Evolutionary conservation across 805 yeast species (phyloP).

Genomic region (Hanseniaspora thailandica): DNA sequence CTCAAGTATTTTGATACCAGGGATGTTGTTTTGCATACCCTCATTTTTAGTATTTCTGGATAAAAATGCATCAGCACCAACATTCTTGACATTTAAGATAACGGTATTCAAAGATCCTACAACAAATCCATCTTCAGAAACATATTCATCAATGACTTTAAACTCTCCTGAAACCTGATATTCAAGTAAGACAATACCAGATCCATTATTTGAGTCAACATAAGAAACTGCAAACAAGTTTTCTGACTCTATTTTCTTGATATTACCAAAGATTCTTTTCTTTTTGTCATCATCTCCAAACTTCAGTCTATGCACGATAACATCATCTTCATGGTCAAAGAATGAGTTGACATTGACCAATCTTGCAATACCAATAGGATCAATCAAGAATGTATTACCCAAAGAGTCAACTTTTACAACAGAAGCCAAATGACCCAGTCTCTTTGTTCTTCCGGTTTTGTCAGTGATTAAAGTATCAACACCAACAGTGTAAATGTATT

Average conservation of each 20-base stretch:
- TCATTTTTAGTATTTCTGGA: slow-evolving; percentile 10
- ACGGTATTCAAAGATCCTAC: slow-evolving; percentile 9
- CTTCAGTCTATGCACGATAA: slow-evolving; percentile 5
- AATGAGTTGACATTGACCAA: slow-evolving; percentile 8
- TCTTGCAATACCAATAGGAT: slow-evolving; percentile 14
- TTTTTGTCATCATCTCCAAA: background rate
- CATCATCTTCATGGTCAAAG: slow-evolving; percentile 4
- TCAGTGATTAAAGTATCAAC: slow-evolving; percentile 13
- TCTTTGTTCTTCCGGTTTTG: slow-evolving; percentile 7
- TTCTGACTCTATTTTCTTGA: slow-evolving; percentile 6
- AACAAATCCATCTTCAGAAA: slow-evolving; percentile 1
- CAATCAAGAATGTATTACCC: slow-evolving; percentile 13
- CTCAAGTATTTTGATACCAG: slow-evolving; percentile 1
- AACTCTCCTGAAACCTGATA: slow-evolving; percentile 5
- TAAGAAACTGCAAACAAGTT: slow-evolving; percentile 10
- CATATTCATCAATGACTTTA: slow-evolving; percentile 9
- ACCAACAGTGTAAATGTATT: slow-evolving; percentile 2
- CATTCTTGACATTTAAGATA: slow-evolving; percentile 10
- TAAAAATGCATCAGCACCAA: slow-evolving; percentile 13
- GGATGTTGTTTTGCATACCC: background rate
- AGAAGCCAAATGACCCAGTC: slow-evolving; percentile 11
- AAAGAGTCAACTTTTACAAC: slow-evolving; percentile 10
- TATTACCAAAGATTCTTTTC: slow-evolving; percentile 8
- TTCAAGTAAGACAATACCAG: slow-evolving; percentile 7
- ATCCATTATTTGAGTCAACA: slow-evolving; percentile 2